Conservation (phyloP, 257 asterid species). For the Capsicum rhomboideum region DNA sequence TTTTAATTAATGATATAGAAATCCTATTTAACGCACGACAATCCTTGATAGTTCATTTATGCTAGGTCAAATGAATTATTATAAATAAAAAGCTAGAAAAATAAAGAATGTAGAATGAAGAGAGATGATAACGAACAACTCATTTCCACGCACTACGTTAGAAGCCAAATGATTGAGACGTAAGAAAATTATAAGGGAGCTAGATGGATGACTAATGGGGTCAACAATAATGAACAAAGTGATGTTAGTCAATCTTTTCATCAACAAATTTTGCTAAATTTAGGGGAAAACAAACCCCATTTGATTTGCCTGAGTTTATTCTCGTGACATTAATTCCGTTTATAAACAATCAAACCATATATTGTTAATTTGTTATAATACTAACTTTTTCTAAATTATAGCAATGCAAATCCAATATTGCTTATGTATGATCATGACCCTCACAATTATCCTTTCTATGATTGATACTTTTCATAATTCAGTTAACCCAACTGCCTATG, state of each 20-base stretch:
- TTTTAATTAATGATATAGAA: not conserved
- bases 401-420: not conserved
- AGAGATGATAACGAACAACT: not conserved
- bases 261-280: not conserved
- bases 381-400: not conserved
- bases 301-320: not conserved
- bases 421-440: not conserved
- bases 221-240: not conserved
- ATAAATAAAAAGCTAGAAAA: not conserved
- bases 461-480: not conserved
- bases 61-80: not conserved
- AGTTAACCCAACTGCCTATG: not conserved
- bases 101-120: not conserved
- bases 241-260: conserved; percentile 1
- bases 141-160: not conserved
- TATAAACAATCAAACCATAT: not conserved
- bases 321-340: not conserved
- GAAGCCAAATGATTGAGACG: not conserved
- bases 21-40: not conserved
- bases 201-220: not conserved
- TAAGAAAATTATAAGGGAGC: not conserved
- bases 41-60: not conserved
- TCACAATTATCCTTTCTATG: not conserved
- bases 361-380: not conserved
- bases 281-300: not conserved